Percentiles rank a stretch among this genome's conserved stretches.
Conservation (phyloP, 1,139 yeast genomes). For the Hansenula sp. region DNA sequence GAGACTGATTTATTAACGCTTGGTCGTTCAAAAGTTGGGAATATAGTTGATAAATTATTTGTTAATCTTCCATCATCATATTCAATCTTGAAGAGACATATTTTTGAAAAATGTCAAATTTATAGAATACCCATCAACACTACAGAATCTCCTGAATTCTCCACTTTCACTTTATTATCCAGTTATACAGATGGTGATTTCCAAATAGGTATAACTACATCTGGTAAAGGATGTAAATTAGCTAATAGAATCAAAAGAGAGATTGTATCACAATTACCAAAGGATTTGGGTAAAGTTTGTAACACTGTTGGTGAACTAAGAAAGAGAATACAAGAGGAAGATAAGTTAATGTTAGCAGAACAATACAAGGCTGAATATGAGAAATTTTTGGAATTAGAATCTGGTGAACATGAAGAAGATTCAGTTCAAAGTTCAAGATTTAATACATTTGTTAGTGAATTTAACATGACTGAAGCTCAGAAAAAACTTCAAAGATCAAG, state of each 20-base stretch:
- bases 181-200: slow-evolving; percentile 68
- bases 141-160: slow-evolving; percentile 64
- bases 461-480: slow-evolving; percentile 47
- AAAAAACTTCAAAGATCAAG: slow-evolving; percentile 60
- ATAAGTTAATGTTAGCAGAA: slow-evolving; percentile 27
- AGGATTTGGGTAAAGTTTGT: slow-evolving; percentile 66
- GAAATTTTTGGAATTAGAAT: slow-evolving; percentile 22
- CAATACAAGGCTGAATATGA: slow-evolving; percentile 15
- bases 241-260: slow-evolving; percentile 81
- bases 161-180: slow-evolving; percentile 75
- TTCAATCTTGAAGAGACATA: slow-evolving; percentile 29
- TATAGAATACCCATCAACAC: slow-evolving; percentile 80
- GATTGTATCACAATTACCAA: slow-evolving; percentile 59
- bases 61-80: slow-evolving; percentile 41
- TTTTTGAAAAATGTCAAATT: slow-evolving; percentile 47
- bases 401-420: slow-evolving; percentile 67
- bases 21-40: slow-evolving; percentile 63
- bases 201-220: slow-evolving; percentile 80
- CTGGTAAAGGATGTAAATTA: slow-evolving; percentile 85
- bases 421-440: slow-evolving; percentile 53
- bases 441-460: slow-evolving; percentile 60
- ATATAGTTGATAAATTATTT: slow-evolving; percentile 71
- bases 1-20: slow-evolving; percentile 40
- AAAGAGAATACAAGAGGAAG: slow-evolving; percentile 49
- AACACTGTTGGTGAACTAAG: slow-evolving; percentile 65